These are phyloP conservation scores for Psilocybe cubensis DNA, from an alignment of 768 basidiomycete species.

Conservation along the genomic window DNA sequence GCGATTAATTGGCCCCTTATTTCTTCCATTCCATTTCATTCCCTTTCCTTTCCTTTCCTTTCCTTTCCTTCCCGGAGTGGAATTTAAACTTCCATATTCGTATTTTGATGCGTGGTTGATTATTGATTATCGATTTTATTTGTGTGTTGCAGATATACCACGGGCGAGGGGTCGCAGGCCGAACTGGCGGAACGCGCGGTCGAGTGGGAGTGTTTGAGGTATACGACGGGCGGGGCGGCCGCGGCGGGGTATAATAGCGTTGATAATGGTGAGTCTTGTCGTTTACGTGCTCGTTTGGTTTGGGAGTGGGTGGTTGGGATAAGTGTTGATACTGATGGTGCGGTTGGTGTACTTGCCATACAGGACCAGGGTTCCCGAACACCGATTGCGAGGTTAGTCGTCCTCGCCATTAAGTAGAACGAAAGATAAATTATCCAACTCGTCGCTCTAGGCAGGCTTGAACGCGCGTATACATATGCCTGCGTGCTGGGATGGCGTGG, in stretches of 20 bases:
- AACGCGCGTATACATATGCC: constrained; percentile 44
- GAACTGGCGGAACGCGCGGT: constrained; percentile 44
- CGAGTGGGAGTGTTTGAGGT: constrained; percentile 43
- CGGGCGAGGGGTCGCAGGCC: constrained; percentile 38
- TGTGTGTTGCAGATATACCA: constrained; percentile 27
- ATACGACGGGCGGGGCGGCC: constrained; percentile 23
- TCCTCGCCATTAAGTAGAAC: not conserved
- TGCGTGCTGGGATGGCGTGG: constrained; percentile 45
- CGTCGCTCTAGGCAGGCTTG: constrained; percentile 30
- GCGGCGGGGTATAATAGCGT: constrained; percentile 31
- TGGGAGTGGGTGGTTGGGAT: not conserved
- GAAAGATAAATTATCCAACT: not conserved
- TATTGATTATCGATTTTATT: too few relatives aligned
- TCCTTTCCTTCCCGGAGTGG: not conserved
- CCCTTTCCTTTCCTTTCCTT: not conserved
- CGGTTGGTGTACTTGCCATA: too few relatives aligned
- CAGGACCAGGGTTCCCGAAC: constrained; percentile 42
- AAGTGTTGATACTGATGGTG: not conserved
- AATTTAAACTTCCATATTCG: too few relatives aligned
- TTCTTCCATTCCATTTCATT: not conserved
- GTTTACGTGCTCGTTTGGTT: not conserved
- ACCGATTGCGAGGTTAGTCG: constrained; percentile 42
- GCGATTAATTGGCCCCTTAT: not conserved
- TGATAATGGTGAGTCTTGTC: constrained; percentile 10
- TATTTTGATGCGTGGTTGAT: too few relatives aligned